These are phyloP conservation scores for Remersonia thermophila DNA, from an alignment of 2,329 filamentous ascomycete species.

Conservation along the genomic window DNA sequence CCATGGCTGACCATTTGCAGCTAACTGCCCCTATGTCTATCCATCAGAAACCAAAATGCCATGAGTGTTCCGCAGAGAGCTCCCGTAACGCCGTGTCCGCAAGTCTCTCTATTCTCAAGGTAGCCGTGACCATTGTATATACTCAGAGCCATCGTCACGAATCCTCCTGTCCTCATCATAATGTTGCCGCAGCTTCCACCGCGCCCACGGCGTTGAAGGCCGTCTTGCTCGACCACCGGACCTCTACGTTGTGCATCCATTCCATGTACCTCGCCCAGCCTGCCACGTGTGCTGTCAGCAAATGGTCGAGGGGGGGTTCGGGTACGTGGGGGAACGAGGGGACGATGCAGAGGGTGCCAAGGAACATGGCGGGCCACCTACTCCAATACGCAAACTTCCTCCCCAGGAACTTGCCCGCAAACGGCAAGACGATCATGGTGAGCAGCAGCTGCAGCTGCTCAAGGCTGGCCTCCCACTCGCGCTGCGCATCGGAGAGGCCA, in stretches of 20 bases:
- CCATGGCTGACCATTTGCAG: no score
- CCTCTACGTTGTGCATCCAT: slow-evolving; percentile 76
- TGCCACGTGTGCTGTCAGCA: no score
- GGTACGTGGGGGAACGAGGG: no score
- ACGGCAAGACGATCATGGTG: slow-evolving; percentile 90
- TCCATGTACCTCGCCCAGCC: slow-evolving; percentile 91
- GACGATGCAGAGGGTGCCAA: slow-evolving; percentile 10
- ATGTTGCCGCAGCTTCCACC: slow-evolving; percentile 45
- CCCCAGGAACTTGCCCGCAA: slow-evolving; percentile 87
- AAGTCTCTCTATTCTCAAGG: no score
- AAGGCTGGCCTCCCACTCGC: slow-evolving; percentile 87
- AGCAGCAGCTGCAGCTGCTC: slow-evolving; percentile 87
- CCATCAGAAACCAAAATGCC: slow-evolving; percentile 1
- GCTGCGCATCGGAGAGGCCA: slow-evolving; percentile 71
- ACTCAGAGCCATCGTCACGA: no score
- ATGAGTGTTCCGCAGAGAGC: slow-evolving; percentile 1
- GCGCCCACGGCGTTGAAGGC: slow-evolving; percentile 50
- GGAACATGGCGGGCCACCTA: slow-evolving; percentile 33
- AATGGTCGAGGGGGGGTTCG: no score
- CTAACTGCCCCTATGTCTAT: background rate
- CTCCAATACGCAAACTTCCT: slow-evolving; percentile 94
- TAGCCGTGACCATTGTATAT: no score
- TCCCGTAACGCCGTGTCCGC: slow-evolving; percentile 8
- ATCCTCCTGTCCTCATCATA: slow-evolving; percentile 27
- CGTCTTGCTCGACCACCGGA: slow-evolving; percentile 51